Evolutionary conservation across 768 basidiomycete genomes (phyloP).

Genomic region (Trametes elegans): DNA sequence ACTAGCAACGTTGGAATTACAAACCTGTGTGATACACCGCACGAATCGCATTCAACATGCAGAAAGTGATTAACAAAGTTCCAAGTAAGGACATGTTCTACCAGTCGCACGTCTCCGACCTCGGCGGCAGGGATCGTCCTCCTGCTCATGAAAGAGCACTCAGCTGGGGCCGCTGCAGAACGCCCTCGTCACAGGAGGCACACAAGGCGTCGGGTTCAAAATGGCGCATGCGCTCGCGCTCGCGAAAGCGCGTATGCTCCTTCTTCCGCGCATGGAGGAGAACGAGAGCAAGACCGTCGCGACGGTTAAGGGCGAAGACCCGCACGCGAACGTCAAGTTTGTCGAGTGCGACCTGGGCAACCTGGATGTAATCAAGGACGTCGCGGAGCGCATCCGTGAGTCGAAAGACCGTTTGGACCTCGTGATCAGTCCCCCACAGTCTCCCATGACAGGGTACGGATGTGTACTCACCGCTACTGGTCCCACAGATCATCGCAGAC

Average conservation of each 20-base stretch:
- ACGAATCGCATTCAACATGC: not conserved
- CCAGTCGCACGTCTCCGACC: not conserved
- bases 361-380: conserved; percentile 23
- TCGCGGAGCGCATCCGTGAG: conserved; percentile 26
- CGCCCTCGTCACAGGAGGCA: conserved; percentile 32
- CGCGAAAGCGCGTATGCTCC: conserved; percentile 27
- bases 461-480: not conserved
- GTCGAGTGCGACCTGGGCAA: conserved; percentile 29
- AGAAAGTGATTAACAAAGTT: not conserved
- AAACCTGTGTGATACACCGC: too few relatives aligned
- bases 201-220: conserved; percentile 30
- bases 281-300: conserved; percentile 26
- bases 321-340: conserved; percentile 24
- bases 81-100: not conserved
- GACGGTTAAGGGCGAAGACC: conserved; percentile 20
- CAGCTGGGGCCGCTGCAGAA: conserved; percentile 16
- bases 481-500: conserved; percentile 25
- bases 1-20: too few relatives aligned
- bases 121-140: not conserved
- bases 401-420: conserved; percentile 23
- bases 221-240: conserved; percentile 29
- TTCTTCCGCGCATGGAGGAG: conserved; percentile 27
- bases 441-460: not conserved
- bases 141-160: not conserved
- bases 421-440: conserved; percentile 12